Base-by-base conservation (phyloP, 108 stramenopile genomes). In the Cyclotella choctawhatcheeana region DNA sequence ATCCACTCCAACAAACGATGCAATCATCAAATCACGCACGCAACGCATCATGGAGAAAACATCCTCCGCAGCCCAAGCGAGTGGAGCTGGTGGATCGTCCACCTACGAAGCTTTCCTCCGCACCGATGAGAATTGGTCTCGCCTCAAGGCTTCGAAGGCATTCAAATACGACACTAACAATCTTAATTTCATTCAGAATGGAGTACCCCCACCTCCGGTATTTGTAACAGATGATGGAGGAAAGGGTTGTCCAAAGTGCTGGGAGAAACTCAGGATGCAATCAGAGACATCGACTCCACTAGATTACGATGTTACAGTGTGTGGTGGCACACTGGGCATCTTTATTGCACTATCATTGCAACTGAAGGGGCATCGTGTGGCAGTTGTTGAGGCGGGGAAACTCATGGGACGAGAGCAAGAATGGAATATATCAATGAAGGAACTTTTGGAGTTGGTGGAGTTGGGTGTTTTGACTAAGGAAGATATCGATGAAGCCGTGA, bases 311-410 rank as follows among this genome's bases (percentile, higher is more conserved):
- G 91, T 95, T 13, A 80, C 83, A 7, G 82, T 96, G 1, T 96
- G 94, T 55, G 96, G 96, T n/a, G 95, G 96, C 0, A 97, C 95
- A 27, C 82, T 97, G 12, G 96, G 95, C 17, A 93, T 98, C 64
- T 96, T 98, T 77, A 85, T 92, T 51, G 97, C 95, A 5, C 74
- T 80, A 16, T 88, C 91, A 18, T 71, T 98, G 64, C 93, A 94
- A 76, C 51, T 84, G 24, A 58, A 84, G 24, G 95, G 95, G 2
- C 84, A 85, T 54, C 73, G 66, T 8, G 94, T 97, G 18, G 76
- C 74, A 27, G 93, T 96, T 5, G 68, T 98, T 3, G 97, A 98
- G 68, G 86, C 93, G 26, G 93, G 89, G 0, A 83, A 84, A 51
- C 71, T 96, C 18, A 76, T 72, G 26, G 96, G 96, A 3, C 62